Evolutionary conservation across 2,329 filamentous ascomycete genomes (phyloP).

Genomic region (Furcasterigmium furcatum): DNA sequence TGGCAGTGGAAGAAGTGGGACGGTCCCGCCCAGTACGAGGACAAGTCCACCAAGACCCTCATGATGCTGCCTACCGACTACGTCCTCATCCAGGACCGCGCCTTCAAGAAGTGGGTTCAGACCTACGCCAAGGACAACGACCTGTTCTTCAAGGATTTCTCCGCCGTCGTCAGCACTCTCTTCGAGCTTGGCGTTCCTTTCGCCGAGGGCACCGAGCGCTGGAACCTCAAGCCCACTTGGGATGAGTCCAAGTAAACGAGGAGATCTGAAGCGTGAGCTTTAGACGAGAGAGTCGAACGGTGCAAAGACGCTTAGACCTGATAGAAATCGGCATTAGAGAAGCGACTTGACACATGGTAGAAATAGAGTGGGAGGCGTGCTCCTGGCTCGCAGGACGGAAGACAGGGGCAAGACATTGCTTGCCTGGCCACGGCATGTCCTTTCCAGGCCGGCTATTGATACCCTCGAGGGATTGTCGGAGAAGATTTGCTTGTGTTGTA

Average conservation of each 20-base stretch:
- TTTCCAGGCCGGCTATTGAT: not conserved
- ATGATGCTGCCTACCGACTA: conserved; percentile 99
- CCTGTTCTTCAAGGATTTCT: conserved; percentile 91
- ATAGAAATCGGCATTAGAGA: not conserved
- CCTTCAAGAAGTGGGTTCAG: conserved; percentile 75
- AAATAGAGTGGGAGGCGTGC: no score
- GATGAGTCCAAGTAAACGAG: conserved; percentile 2
- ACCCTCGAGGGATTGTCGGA: not conserved
- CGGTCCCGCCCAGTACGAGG: conserved; percentile 82
- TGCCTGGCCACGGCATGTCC: not conserved
- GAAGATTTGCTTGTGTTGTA: not conserved
- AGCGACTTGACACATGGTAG: not conserved
- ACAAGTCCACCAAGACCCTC: conserved; percentile 79
- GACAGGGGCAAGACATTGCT: no score
- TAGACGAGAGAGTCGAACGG: no score
- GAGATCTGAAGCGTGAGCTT: not conserved
- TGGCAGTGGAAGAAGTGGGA: conserved; percentile 92
- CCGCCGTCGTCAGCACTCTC: conserved; percentile 72
- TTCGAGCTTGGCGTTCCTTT: conserved; percentile 96
- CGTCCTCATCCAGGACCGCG: conserved; percentile 83
- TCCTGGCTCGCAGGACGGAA: no score
- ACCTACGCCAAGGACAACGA: conserved; percentile 90
- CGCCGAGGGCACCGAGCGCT: conserved; percentile 57
- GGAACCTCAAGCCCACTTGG: conserved; percentile 59
- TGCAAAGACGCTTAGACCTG: not conserved